Evolutionary conservation across 768 basidiomycete species (phyloP), one percentile per base, ranked within the genome.

Genomic region (Lactifluus pinguis): DNA sequence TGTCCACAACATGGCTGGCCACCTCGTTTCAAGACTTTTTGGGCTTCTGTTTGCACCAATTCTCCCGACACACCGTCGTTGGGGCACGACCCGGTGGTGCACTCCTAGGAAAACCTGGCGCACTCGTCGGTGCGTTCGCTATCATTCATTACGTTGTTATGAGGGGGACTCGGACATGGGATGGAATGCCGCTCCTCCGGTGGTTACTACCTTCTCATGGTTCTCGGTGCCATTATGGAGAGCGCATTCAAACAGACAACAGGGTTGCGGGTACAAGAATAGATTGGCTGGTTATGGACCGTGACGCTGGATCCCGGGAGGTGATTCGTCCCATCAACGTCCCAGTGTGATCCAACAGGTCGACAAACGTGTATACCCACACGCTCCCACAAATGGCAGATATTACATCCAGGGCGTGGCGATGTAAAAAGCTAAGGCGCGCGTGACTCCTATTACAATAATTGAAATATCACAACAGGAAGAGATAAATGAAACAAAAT

Each of bases 141-240:
- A n/a, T 81, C 7, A 67, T 87, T 4, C 87, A 90, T 58, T 76
- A 82, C 62, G 39, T 79, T 15, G 83, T 80, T 13, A 59, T 82
- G 55, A 85, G 79, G 76, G 82, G 81, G 6, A n/a, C 79, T 86
- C 79, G 79, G 77, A 1, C 73, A 74, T 4, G 84, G 82, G 17
- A 71, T 73, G 1, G 79, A 86, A 44, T 76, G 80, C 0, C 13
- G 59, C 7, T 55, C 58, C 8, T 71, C 82, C 6, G 70, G 72
- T 1, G 79, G 78, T 1, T 85, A 81, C 68, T 88, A 86, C 68
- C 44, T 86, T 49, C 69, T 82, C 68, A 82, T 79, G 63, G 84
- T 79, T 11, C 65, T 83, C 1, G 83, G 83, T 1, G 64, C 82
- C 8, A 53, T 79, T 1, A 48, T 83, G 36, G 86, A 88, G 69